Base-by-base conservation (phyloP, 192 early-diverging fungal genomes). In the Coemansia sp. region DNA sequence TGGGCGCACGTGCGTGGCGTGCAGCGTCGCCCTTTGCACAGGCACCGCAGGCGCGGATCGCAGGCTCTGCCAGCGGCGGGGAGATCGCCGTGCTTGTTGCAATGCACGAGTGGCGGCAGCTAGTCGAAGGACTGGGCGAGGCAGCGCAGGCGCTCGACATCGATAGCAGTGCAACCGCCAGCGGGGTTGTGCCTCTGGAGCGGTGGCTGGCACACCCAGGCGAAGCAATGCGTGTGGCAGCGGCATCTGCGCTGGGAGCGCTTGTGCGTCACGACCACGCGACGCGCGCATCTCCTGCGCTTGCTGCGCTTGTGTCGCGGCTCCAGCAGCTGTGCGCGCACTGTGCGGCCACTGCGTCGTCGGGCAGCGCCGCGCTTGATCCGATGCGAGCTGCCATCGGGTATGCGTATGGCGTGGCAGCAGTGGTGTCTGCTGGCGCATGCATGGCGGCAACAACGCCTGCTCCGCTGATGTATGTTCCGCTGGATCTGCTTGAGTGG, bases 401-500 rank as follows among this genome's bases (percentile, higher is more conserved):
- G 1, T 87, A 88, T 66, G 89, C 87, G 2, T 78, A 87, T 61
- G 88, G 84, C 14, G 73, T 94, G 4, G 86, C 89, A 4, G 75
- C 85, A 0, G 77, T 92, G 3, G 84, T 95, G 5, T 52, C 33
- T 52, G 46, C 15, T 20, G 34, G 36, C 20, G 36, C 20, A 10
- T 14, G 38, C 9, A 41, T 85, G 34, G 87, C 89, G 7, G 29
- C 29, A 29, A 29, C 29, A 29, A 3, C 29, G 38, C 81, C 50
- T 36, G 53, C 19, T 32, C 23, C 40, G 0, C 25, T 43, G 29
- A 49, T 74, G 58, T 23, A 36, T 2, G 53, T 76, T 6, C 90
- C 93, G 0, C 90, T 92, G 66, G 95, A 95, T 36, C 71, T 89
- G 46, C 82, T 86, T 33, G 91, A 91, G 20, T 86, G 89, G 66